A percentile compares a stretch with the other conserved stretches of the same genome.
Evolutionary conservation across 1,284 basidiomycete species (phyloP).

Genomic region (Moesziomyces parantarcticus): DNA sequence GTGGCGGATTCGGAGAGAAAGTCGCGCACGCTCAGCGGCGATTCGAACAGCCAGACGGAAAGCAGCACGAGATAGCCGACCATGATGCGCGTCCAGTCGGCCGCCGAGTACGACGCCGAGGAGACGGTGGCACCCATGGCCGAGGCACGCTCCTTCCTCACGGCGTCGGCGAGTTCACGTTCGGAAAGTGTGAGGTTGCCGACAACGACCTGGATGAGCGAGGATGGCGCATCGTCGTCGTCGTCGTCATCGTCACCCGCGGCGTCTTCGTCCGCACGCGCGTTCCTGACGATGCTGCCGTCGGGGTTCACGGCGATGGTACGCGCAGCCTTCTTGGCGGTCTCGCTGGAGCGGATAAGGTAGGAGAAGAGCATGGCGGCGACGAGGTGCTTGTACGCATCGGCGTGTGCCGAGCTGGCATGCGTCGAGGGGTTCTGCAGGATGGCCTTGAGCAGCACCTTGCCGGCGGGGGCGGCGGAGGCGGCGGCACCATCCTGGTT

Average conservation of each 20-base stretch:
- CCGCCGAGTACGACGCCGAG: constrained; percentile 38
- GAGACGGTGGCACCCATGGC: constrained; percentile 35
- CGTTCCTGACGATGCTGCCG: constrained; percentile 37
- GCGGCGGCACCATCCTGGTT: constrained; percentile 62
- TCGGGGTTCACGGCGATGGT: constrained; percentile 69
- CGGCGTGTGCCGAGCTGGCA: constrained; percentile 51
- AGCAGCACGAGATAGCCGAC: constrained; percentile 86
- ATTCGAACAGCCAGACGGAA: constrained; percentile 96
- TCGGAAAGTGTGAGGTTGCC: constrained; percentile 76
- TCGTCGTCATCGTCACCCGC: constrained; percentile 62
- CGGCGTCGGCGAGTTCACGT: constrained; percentile 70
- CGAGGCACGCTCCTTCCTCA: constrained; percentile 57
- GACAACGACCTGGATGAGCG: constrained; percentile 72
- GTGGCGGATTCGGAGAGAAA: constrained; percentile 89
- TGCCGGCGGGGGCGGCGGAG: constrained; percentile 66
- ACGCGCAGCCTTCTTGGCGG: constrained; percentile 72
- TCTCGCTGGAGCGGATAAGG: constrained; percentile 72
- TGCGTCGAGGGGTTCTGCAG: constrained; percentile 68
- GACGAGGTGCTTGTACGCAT: constrained; percentile 70
- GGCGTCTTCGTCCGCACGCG: constrained; percentile 12
- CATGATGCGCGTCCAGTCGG: constrained; percentile 84
- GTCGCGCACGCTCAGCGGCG: constrained; percentile 84
- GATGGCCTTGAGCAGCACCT: constrained; percentile 71
- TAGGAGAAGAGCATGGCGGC: constrained; percentile 69
- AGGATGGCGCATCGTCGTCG: constrained; percentile 70